Conservation (phyloP, 495 filamentous ascomycete species). For the Poronia punctata region DNA sequence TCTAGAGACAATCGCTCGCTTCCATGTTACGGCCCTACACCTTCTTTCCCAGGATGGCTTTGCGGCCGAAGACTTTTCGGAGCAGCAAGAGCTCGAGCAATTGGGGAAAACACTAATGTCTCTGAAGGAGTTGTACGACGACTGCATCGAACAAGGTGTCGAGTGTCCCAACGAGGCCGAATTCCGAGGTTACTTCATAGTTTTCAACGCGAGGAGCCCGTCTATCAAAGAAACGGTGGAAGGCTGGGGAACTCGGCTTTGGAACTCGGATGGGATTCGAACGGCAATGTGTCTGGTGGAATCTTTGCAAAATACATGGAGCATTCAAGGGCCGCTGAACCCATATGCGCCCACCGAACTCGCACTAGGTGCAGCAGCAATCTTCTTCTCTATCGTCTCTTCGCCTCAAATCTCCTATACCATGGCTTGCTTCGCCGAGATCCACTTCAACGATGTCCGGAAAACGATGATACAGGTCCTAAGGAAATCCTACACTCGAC, state of each 20-base stretch:
- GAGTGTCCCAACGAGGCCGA: conserved; percentile 69
- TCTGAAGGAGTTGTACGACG: conserved; percentile 82
- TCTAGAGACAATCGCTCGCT: conserved; percentile 82
- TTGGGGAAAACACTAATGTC: conserved; percentile 81
- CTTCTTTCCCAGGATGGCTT: conserved; percentile 61
- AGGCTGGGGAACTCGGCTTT: conserved; percentile 69
- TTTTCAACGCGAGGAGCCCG: conserved; percentile 73
- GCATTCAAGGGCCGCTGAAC: conserved; percentile 57
- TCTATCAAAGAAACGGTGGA: conserved; percentile 69
- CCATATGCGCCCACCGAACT: conserved; percentile 30
- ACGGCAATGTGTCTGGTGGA: conserved; percentile 38
- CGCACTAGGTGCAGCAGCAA: conserved; percentile 52
- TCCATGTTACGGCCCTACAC: conserved; percentile 85
- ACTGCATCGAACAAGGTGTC: conserved; percentile 47
- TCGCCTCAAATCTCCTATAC: conserved; percentile 71
- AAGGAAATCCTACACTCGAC: conserved; percentile 50
- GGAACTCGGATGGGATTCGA: conserved; percentile 49
- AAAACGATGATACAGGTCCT: conserved; percentile 68
- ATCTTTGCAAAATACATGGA: conserved; percentile 50
- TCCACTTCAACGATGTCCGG: conserved; percentile 78
- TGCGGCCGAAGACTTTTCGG: conserved; percentile 65
- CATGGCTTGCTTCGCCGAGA: conserved; percentile 89
- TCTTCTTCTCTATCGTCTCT: conserved; percentile 70
- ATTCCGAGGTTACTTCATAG: conserved; percentile 82
- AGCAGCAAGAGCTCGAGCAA: conserved; percentile 89